Evolutionary conservation across 257 asterid species (phyloP).

Genomic region (Cruciata laevipes): DNA sequence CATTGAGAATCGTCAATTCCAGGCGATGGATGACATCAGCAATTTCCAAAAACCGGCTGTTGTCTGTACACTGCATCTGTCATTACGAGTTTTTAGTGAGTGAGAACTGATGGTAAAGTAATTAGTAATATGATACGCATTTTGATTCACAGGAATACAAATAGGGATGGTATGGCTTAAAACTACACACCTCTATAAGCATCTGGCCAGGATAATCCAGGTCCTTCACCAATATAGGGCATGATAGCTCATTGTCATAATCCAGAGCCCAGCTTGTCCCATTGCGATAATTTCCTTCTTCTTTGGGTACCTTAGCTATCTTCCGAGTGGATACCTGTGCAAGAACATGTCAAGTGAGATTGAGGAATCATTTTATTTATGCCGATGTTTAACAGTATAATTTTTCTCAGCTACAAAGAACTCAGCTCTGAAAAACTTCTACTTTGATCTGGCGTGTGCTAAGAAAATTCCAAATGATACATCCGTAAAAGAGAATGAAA

Average conservation of each 20-base stretch:
- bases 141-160: neutral
- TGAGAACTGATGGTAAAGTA: neutral
- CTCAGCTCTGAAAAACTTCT: too few species aligned
- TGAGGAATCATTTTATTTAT: neutral
- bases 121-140: neutral
- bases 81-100: constrained; percentile 11
- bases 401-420: too few species aligned
- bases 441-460: neutral
- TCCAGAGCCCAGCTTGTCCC: constrained; percentile 95
- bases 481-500: neutral
- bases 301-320: constrained; percentile 28
- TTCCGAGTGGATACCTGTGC: constrained; percentile 36
- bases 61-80: constrained; percentile 74
- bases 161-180: too few species aligned
- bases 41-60: constrained; percentile 67
- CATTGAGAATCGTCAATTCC: constrained; percentile 61
- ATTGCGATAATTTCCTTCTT: constrained; percentile 27
- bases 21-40: constrained; percentile 71
- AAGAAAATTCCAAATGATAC: neutral
- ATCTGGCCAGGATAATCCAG: constrained; percentile 72
- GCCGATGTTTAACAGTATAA: too few species aligned
- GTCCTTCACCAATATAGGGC: constrained; percentile 84
- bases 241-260: constrained; percentile 47
- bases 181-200: constrained; percentile 75
- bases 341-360: neutral